Conservation (phyloP, 805 yeast genomes). For the Ogataea minuta region DNA sequence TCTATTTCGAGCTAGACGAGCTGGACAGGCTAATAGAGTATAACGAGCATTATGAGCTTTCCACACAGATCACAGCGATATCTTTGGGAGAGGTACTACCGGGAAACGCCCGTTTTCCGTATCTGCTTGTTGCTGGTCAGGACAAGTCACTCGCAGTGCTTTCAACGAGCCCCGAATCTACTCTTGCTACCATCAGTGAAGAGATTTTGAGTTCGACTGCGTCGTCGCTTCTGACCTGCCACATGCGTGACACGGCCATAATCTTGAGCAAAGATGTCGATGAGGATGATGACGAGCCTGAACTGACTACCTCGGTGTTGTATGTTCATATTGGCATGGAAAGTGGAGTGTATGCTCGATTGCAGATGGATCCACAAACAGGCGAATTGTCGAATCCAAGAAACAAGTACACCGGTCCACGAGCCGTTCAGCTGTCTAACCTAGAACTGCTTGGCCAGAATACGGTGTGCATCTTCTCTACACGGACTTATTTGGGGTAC, state of each 20-base stretch:
- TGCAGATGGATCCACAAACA: slow-evolving; percentile 51
- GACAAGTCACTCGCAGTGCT: slow-evolving; percentile 70
- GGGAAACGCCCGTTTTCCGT: slow-evolving; percentile 49
- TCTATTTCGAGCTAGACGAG: slow-evolving; percentile 77
- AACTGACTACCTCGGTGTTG: slow-evolving; percentile 16
- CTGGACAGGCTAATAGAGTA: slow-evolving; percentile 70
- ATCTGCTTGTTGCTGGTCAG: slow-evolving; percentile 66
- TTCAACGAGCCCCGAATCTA: slow-evolving; percentile 56
- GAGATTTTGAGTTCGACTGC: slow-evolving; percentile 60
- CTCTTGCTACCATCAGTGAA: slow-evolving; percentile 58
- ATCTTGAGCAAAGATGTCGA: slow-evolving; percentile 12
- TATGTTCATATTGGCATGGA: slow-evolving; percentile 74
- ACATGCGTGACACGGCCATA: slow-evolving; percentile 27
- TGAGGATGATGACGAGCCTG: slow-evolving; percentile 15
- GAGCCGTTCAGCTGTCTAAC: slow-evolving; percentile 51
- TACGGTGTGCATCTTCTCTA: slow-evolving; percentile 48
- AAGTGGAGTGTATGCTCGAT: slow-evolving; percentile 77
- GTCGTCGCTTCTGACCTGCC: slow-evolving; percentile 22
- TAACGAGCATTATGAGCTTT: slow-evolving; percentile 56
- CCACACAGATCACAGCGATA: slow-evolving; percentile 48
- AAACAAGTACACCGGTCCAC: slow-evolving; percentile 71
- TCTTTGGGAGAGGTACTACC: slow-evolving; percentile 48
- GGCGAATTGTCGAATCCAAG: slow-evolving; percentile 67
- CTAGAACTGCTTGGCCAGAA: slow-evolving; percentile 33
- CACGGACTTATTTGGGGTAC: slow-evolving; percentile 56